Conservation (phyloP, 768 basidiomycete species). For the Artomyces pyxidatus region DNA sequence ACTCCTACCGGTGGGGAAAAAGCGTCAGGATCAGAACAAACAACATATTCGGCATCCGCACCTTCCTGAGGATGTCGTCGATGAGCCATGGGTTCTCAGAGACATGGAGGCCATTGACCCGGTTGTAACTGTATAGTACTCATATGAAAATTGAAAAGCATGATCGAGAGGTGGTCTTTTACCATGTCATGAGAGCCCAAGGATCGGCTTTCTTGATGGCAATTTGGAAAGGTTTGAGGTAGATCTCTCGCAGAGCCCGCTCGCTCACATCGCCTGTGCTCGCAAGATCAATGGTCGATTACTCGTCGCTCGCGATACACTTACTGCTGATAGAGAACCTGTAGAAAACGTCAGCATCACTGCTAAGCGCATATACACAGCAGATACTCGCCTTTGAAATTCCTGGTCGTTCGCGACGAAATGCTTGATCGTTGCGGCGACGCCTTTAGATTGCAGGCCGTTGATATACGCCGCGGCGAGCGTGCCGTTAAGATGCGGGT, state of each 20-base stretch:
- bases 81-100: constrained; percentile 46
- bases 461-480: constrained; percentile 56
- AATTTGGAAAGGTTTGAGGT: constrained; percentile 55
- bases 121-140: constrained; percentile 38
- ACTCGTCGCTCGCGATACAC: neutral
- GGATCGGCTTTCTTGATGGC: constrained; percentile 47
- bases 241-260: constrained; percentile 58
- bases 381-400: constrained; percentile 32
- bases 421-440: constrained; percentile 59
- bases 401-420: constrained; percentile 60
- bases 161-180: constrained; percentile 14
- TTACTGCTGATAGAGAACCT: constrained; percentile 40
- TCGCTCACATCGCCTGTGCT: constrained; percentile 39
- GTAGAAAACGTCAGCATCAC: neutral
- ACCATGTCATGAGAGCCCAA: constrained; percentile 55
- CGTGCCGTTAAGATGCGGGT: constrained; percentile 46
- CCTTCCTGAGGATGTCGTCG: constrained; percentile 45
- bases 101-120: constrained; percentile 50
- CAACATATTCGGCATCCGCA: constrained; percentile 1
- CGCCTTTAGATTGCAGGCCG: constrained; percentile 49
- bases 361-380: constrained; percentile 7
- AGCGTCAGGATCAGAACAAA: neutral
- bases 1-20: constrained; percentile 34
- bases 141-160: neutral
- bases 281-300: neutral